Conservation (phyloP, 306 rosid species). For the Begonia fuchsioides region DNA sequence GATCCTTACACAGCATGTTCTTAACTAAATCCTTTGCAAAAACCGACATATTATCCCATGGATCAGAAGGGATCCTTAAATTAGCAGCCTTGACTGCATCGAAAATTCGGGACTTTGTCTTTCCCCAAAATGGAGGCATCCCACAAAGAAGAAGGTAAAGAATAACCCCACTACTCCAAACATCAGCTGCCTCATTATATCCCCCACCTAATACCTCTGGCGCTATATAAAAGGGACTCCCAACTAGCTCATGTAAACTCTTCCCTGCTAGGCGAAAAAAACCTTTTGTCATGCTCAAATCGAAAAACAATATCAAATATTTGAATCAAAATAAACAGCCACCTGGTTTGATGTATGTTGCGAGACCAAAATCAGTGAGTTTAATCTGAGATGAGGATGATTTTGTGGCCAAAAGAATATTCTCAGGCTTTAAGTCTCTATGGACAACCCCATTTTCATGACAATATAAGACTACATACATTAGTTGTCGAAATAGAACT, state of each 20-base stretch:
- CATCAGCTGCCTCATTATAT: constrained; percentile 65
- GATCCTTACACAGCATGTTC: constrained; percentile 47
- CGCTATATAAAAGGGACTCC: constrained; percentile 71
- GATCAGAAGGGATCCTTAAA: constrained; percentile 42
- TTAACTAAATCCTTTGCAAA: constrained; percentile 44
- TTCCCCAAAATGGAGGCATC: constrained; percentile 68
- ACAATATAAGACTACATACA: constrained; percentile 56
- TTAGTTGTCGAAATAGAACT: constrained; percentile 53
- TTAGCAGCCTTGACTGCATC: constrained; percentile 53
- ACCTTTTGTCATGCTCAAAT: constrained; percentile 1
- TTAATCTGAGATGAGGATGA: no score
- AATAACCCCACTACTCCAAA: constrained; percentile 65
- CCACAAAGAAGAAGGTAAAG: constrained; percentile 63
- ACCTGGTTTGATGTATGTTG: constrained; percentile 70
- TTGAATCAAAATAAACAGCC: background rate
- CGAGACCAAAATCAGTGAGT: constrained; percentile 73
- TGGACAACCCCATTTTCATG: constrained; percentile 63
- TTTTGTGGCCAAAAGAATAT: no score
- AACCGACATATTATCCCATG: constrained; percentile 38
- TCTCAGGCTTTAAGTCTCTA: no score
- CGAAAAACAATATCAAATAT: constrained; percentile 6
- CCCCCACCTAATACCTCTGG: constrained; percentile 62
- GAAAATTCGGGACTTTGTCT: constrained; percentile 51
- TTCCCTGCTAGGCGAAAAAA: constrained; percentile 41
- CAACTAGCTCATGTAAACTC: constrained; percentile 53